Evolutionary conservation across 139 green algal species (phyloP).

Genomic region (Closterium sp.): DNA sequence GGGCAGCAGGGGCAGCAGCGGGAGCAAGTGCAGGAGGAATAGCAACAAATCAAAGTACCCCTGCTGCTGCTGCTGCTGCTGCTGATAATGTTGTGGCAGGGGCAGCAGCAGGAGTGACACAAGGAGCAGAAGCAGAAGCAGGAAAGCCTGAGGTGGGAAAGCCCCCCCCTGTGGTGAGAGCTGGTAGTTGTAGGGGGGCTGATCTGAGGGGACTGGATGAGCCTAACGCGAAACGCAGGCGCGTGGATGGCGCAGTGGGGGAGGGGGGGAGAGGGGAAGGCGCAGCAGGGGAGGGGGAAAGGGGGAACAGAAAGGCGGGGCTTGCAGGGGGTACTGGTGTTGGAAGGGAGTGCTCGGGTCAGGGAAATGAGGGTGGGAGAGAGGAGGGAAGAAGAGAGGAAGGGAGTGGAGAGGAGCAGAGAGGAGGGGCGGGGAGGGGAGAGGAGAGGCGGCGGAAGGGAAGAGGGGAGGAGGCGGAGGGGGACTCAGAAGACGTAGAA

Average conservation of each 20-base stretch:
- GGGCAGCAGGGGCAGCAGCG: not conserved
- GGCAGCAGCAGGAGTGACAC: not conserved
- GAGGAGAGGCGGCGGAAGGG: not conserved
- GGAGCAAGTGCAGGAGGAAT: not conserved
- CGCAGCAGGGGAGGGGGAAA: not conserved
- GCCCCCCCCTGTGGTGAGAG: not conserved
- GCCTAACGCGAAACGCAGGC: not conserved
- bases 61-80: no score
- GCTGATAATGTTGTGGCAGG: no score
- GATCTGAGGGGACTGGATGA: not conserved
- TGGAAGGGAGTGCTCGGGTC: not conserved
- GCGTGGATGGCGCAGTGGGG: not conserved
- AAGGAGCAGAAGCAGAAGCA: not conserved
- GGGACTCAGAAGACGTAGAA: not conserved
- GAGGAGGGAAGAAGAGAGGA: no score
- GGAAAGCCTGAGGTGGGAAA: not conserved
- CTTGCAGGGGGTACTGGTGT: no score
- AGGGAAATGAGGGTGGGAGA: not conserved
- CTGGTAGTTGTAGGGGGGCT: not conserved
- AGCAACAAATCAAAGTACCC: no score
- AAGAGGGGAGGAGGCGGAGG: not conserved
- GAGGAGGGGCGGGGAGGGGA: not conserved
- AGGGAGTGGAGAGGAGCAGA: not conserved
- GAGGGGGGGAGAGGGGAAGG: not conserved
- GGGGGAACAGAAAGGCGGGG: not conserved